Evolutionary conservation across 2,329 filamentous ascomycete species (phyloP).

Genomic region (Claviceps fusiformis): DNA sequence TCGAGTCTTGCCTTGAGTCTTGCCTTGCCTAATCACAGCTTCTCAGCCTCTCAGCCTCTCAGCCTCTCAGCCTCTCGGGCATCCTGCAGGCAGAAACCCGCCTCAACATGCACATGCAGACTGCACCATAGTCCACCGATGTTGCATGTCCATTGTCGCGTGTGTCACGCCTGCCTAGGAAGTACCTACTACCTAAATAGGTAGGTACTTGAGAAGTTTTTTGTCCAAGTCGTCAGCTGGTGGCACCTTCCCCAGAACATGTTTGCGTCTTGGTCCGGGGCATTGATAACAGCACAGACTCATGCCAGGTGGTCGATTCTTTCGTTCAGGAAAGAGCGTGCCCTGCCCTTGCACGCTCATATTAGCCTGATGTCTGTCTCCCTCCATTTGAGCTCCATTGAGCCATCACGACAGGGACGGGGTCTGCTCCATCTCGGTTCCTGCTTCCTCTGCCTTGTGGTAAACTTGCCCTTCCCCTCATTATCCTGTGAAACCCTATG

Average conservation of each 20-base stretch:
- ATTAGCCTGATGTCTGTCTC: neutral
- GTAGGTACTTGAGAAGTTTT: neutral
- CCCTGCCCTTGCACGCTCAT: neutral
- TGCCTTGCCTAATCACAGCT: too few species aligned
- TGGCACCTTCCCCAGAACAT: neutral
- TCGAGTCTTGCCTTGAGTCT: too few species aligned
- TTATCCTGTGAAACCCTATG: too few species aligned
- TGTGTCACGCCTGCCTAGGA: neutral
- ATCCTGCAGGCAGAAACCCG: neutral
- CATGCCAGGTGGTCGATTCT: neutral
- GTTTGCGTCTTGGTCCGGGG: neutral
- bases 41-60: too few species aligned
- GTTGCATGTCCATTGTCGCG: too few species aligned
- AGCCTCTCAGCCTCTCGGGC: neutral
- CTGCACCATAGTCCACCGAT: too few species aligned
- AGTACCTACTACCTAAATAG: neutral
- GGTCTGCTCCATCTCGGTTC: neutral
- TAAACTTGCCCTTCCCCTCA: too few species aligned
- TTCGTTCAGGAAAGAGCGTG: neutral
- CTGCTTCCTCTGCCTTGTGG: too few species aligned
- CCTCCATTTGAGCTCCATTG: too few species aligned
- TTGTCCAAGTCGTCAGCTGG: neutral
- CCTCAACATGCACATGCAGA: too few species aligned
- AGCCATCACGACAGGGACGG: neutral
- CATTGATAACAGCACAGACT: too few species aligned